Evolutionary conservation across 2,329 filamentous ascomycete species (phyloP), one percentile per base, ranked within the genome.

Genomic region (Hypoxylon sp.): DNA sequence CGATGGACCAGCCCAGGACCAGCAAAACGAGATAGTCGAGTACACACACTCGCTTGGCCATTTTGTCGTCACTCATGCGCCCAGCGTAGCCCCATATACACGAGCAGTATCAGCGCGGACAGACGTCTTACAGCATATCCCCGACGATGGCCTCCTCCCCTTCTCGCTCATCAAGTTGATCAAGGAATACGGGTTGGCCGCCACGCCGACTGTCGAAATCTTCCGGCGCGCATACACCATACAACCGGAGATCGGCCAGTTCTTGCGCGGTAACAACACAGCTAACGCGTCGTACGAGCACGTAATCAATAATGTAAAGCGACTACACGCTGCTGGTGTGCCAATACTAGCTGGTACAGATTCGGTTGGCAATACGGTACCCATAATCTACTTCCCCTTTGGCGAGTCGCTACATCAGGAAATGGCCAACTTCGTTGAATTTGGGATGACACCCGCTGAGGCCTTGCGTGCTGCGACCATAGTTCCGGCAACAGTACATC

Each of bases 281-380:
- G 66, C 68, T 31, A 72, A 74, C 35, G 5, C 47, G 3, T 64
- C 70, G 24, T 73, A 70, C 51, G 68, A 87, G 70, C 82, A 86
- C 19, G 85, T 82, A 4, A 74, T 78, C 19, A 84, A 84, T 57
- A 84, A 89, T 62, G 83, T 87, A 1, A 52, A 62, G 27, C 59
- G 44, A 27, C 62, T 75, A 24, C 62, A 76, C 57, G 39, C 61
- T 4, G 75, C 76, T 3, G 76, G 77, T 6, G 74, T 79, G 19
- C 67, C 71, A 4, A 75, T 80, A 29, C 66, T 76, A 15, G 75
- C 75, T 6, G 78, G 79, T 3, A 79, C 78, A n/a, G 76, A 77
- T 17, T 70, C 78, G n/a, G 62, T 70, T 32, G 53, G 72, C 29
- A 54, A 50, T 19, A 50, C 66, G 2, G 29, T 72, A 8, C 72